Conservation (phyloP, 768 basidiomycete genomes). For the Lentinula sp. region DNA sequence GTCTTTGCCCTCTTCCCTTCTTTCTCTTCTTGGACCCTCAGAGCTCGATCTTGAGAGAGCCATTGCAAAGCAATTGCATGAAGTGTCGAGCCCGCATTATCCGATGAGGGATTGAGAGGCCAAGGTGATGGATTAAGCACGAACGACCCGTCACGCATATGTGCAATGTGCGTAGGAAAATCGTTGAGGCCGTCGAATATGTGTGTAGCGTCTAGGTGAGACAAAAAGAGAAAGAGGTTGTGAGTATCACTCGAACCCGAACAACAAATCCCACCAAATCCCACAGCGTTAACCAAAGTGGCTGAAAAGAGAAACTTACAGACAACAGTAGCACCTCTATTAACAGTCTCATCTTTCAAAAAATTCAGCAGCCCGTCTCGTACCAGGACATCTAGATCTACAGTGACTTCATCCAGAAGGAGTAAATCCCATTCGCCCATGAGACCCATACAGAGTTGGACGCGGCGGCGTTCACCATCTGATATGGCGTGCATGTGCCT, state of each 20-base stretch:
- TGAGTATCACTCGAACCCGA: too few species aligned
- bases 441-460: constrained; percentile 85
- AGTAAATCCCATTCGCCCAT: constrained; percentile 95
- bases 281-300: too few species aligned
- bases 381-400: constrained; percentile 95
- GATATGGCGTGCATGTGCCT: constrained; percentile 52
- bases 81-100: constrained; percentile 28
- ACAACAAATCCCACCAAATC: too few species aligned
- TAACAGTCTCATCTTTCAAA: constrained; percentile 75
- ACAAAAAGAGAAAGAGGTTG: not conserved
- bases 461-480: constrained; percentile 85
- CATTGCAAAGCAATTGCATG: constrained; percentile 79
- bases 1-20: constrained; percentile 49
- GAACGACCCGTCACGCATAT: constrained; percentile 83
- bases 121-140: constrained; percentile 64
- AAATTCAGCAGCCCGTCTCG: constrained; percentile 87
- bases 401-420: constrained; percentile 94
- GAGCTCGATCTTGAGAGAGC: constrained; percentile 78
- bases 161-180: constrained; percentile 93
- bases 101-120: constrained; percentile 36
- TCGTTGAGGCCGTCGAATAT: constrained; percentile 36
- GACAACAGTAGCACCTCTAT: constrained; percentile 80
- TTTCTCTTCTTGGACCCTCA: constrained; percentile 53
- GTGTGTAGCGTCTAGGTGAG: constrained; percentile 79
- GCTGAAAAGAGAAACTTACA: constrained; percentile 63